These are phyloP conservation scores for Chloris gayana DNA, from an alignment of 176 grass and related monocot genomes.

Conservation along the genomic window DNA sequence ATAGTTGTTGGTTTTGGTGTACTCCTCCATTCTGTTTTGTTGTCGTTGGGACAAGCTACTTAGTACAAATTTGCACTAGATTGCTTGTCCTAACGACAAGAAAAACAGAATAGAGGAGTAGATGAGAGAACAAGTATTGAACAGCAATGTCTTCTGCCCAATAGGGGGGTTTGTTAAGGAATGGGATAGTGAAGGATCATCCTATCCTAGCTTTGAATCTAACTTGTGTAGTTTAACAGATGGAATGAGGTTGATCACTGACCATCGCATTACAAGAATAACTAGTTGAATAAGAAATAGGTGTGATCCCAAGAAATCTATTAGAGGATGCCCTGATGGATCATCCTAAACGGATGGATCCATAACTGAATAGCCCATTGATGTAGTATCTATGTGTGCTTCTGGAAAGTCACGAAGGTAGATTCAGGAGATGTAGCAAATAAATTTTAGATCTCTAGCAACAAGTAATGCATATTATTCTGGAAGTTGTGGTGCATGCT, in stretches of 20 bases:
- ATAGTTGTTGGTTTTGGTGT: constrained; percentile 12
- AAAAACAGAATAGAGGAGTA: no score
- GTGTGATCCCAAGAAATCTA: neutral
- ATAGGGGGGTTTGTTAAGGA: neutral
- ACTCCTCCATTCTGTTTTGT: no score
- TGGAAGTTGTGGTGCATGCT: neutral
- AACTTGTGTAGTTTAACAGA: neutral
- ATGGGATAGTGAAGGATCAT: neutral
- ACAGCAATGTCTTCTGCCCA: neutral
- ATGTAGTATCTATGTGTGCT: neutral
- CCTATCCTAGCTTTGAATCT: neutral
- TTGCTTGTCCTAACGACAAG: no score
- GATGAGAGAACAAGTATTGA: neutral
- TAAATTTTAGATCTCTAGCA: neutral
- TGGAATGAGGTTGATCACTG: neutral
- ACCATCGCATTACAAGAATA: neutral
- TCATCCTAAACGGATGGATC: neutral
- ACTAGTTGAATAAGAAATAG: neutral
- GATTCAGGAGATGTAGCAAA: neutral
- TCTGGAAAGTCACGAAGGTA: constrained; percentile 23
- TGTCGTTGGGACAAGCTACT: no score
- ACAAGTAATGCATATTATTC: neutral
- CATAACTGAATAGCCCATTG: neutral
- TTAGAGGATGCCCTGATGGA: neutral
- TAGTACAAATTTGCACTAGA: no score